These are phyloP conservation scores for Penicillium soppii DNA, from an alignment of 495 filamentous ascomycete species.

Conservation along the genomic window DNA sequence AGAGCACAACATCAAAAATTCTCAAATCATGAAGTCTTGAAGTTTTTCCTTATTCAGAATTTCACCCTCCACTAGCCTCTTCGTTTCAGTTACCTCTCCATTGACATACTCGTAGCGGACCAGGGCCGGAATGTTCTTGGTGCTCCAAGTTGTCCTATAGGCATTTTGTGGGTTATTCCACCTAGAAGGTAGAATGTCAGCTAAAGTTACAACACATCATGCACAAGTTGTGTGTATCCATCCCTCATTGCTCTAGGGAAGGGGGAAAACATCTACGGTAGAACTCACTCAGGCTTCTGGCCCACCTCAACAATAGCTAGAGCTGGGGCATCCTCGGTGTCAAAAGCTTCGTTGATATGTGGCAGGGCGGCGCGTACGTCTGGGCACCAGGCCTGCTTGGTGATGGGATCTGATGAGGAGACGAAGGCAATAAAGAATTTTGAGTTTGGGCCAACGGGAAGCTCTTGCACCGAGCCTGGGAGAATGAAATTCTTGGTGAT, in stretches of 20 bases:
- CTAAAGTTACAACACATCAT: background rate
- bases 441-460: constrained; percentile 15
- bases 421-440: constrained; percentile 31
- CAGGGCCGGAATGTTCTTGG: constrained; percentile 25
- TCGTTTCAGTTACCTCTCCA: constrained; percentile 26
- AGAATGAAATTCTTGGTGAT: constrained; percentile 24
- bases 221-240: no score
- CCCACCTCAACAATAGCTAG: constrained; percentile 29
- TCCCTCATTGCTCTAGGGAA: no score
- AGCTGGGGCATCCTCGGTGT: constrained; percentile 11
- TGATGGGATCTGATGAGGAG: constrained; percentile 23
- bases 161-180: constrained; percentile 30
- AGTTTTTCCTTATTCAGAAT: constrained; percentile 28
- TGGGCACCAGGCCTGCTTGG: constrained; percentile 32
- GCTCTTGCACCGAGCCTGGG: constrained; percentile 18
- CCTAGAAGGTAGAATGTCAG: constrained; percentile 10
- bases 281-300: constrained; percentile 27
- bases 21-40: constrained; percentile 2
- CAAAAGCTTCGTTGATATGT: constrained; percentile 23
- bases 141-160: constrained; percentile 28
- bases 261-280: no score
- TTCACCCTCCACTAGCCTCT: constrained; percentile 26
- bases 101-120: constrained; percentile 28
- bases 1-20: background rate
- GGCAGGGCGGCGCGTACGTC: constrained; percentile 33